Evolutionary conservation across 192 early-diverging fungal species (phyloP).

Genomic region (Coemansia sp.): DNA sequence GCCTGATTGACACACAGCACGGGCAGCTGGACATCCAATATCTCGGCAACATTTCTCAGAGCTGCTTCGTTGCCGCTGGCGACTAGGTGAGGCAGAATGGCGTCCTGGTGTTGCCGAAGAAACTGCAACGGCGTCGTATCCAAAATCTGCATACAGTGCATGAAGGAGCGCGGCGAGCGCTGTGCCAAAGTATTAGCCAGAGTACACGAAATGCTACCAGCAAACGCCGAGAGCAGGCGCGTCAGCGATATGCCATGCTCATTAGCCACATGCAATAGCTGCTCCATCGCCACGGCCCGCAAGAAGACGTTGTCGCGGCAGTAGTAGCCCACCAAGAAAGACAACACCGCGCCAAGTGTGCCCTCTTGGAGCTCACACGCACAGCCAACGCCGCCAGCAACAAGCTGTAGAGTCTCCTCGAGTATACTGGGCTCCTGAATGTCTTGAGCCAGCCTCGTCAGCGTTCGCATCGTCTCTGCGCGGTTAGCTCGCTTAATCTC

Average conservation of each 20-base stretch:
- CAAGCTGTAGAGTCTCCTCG: constrained; percentile 42
- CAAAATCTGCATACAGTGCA: constrained; percentile 43
- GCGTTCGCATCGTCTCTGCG: constrained; percentile 20
- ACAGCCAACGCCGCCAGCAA: constrained; percentile 42
- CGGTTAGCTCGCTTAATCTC: constrained; percentile 28
- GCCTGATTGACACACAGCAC: constrained; percentile 53
- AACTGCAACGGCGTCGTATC: constrained; percentile 26
- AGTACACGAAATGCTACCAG: constrained; percentile 27
- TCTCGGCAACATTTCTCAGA: constrained; percentile 29
- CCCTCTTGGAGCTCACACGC: constrained; percentile 20
- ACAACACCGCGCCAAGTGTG: constrained; percentile 22
- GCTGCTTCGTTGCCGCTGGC: constrained; percentile 27
- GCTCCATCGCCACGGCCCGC: constrained; percentile 52
- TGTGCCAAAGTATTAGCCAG: constrained; percentile 23
- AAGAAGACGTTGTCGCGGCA: constrained; percentile 44
- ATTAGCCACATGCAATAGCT: constrained; percentile 33
- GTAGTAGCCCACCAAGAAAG: constrained; percentile 36
- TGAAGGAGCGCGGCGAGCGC: constrained; percentile 20
- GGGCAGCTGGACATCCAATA: constrained; percentile 32
- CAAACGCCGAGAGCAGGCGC: constrained; percentile 20
- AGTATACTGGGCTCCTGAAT: constrained; percentile 22
- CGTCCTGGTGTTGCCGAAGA: constrained; percentile 23
- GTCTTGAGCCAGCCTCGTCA: constrained; percentile 9
- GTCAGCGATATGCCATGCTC: constrained; percentile 27
- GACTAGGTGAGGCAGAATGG: constrained; percentile 34